Conservation (phyloP, 1,139 yeast genomes). For the Scheffersomyces titani region DNA sequence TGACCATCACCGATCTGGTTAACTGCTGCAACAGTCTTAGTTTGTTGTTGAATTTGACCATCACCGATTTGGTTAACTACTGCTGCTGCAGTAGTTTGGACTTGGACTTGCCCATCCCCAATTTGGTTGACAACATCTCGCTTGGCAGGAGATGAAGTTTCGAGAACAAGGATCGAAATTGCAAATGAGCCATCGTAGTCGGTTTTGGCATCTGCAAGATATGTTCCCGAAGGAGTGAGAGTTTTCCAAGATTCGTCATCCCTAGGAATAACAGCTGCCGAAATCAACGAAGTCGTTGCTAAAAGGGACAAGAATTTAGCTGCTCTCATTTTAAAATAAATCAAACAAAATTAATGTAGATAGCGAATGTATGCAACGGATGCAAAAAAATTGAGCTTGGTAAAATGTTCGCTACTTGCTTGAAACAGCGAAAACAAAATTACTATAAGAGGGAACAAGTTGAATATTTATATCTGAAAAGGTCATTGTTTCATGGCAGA, state of each 20-base stretch:
- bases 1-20: slow-evolving; percentile 46
- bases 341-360: background rate
- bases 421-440: background rate
- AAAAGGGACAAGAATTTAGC: background rate
- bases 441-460: slow-evolving; percentile 7
- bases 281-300: background rate
- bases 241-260: slow-evolving; percentile 25
- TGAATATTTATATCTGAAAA: slow-evolving; percentile 4
- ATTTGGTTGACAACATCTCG: slow-evolving; percentile 25
- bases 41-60: slow-evolving; percentile 55
- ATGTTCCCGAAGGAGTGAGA: slow-evolving; percentile 29
- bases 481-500: background rate
- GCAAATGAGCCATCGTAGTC: slow-evolving; percentile 29
- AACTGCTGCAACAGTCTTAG: slow-evolving; percentile 21
- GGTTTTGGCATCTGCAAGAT: slow-evolving; percentile 21
- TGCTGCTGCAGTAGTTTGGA: slow-evolving; percentile 20
- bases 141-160: slow-evolving; percentile 9
- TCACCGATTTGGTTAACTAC: slow-evolving; percentile 39
- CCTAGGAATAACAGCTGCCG: slow-evolving; percentile 12
- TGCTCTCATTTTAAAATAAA: background rate
- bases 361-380: background rate
- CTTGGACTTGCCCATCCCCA: slow-evolving; percentile 16
- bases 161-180: slow-evolving; percentile 22
- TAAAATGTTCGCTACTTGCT: background rate
- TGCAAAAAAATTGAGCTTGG: background rate